These are phyloP conservation scores for Gentiana straminea DNA, from an alignment of 257 asterid species.

Conservation along the genomic window DNA sequence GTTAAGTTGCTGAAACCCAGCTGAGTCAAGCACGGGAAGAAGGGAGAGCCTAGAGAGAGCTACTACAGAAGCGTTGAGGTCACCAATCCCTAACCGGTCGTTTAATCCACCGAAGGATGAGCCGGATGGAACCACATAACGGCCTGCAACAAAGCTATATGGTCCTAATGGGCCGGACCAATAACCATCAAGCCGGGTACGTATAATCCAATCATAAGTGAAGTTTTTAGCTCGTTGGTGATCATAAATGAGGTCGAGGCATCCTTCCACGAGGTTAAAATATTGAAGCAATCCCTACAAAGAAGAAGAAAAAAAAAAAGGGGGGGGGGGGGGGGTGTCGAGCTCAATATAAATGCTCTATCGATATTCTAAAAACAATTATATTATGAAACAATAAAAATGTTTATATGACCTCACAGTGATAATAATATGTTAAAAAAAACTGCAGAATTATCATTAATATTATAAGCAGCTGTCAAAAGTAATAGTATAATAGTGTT, in stretches of 20 bases:
- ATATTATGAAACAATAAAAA: too few species aligned
- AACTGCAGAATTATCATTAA: too few species aligned
- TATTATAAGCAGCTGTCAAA: too few species aligned
- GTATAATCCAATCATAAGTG: constrained; percentile 83
- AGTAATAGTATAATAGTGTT: too few species aligned
- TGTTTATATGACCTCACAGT: too few species aligned
- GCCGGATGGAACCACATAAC: constrained; percentile 71
- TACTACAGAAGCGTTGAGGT: constrained; percentile 54
- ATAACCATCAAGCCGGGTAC: constrained; percentile 83
- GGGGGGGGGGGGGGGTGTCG: too few species aligned
- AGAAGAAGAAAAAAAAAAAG: too few species aligned
- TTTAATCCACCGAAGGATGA: constrained; percentile 80
- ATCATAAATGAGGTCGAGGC: constrained; percentile 51
- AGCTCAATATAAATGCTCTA: too few species aligned
- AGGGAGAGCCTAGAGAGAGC: constrained; percentile 86
- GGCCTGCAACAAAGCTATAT: constrained; percentile 52
- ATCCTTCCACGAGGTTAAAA: constrained; percentile 80
- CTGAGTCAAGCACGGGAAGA: constrained; percentile 51
- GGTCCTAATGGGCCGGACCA: constrained; percentile 61
- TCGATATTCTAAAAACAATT: too few species aligned
- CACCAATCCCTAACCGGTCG: constrained; percentile 90
- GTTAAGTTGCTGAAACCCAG: constrained; percentile 54
- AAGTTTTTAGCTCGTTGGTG: constrained; percentile 59
- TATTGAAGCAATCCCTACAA: constrained; percentile 82
- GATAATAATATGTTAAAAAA: too few species aligned